Base-by-base conservation (phyloP, 306 rosid genomes). In the Urtica urens region DNA sequence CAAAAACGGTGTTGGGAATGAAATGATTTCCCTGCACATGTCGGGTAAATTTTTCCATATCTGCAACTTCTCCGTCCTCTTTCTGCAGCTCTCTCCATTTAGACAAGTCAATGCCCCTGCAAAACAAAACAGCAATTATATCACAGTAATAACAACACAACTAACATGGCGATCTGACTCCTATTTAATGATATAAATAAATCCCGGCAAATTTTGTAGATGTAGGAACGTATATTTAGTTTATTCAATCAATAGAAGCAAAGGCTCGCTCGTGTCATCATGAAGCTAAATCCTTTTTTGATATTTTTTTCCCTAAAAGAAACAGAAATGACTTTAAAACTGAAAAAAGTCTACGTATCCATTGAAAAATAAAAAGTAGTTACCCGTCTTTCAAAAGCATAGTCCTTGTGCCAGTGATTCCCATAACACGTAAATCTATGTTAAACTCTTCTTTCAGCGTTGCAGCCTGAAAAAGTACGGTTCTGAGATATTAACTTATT, bases 341-440 rank as follows among this genome's bases (percentile, higher is more conserved):
- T n/a, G n/a, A n/a, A n/a, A n/a, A n/a, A n/a, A n/a, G n/a, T n/a
- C n/a, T n/a, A n/a, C n/a, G n/a, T n/a, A n/a, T n/a, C n/a, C n/a
- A n/a, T n/a, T n/a, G n/a, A n/a, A n/a, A n/a, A n/a, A n/a, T n/a
- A n/a, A n/a, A n/a, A n/a, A n/a, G n/a, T n/a, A n/a, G n/a, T 90
- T 81, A 90, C 97, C 9, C 16, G 40, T 90, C 87, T 57, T 84
- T 77, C 51, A 90, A 74, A 69, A 90, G 76, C 95, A 90, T 90
- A 57, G 72, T 77, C 57, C 66, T 71, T 53, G 92, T 79, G 48
- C 94, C 70, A 54, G 73, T 75, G 56, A 90, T 90, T 75, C 95
- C 97, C 92, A 85, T 44, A 26, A 84, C 97, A 57, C 95, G 97
- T 66, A 90, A 66, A 66, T 84, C 97, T 65, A 90, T 90, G 77